Evolutionary conservation across 2,329 filamentous ascomycete species (phyloP).

Genomic region (Bertia moriformis): DNA sequence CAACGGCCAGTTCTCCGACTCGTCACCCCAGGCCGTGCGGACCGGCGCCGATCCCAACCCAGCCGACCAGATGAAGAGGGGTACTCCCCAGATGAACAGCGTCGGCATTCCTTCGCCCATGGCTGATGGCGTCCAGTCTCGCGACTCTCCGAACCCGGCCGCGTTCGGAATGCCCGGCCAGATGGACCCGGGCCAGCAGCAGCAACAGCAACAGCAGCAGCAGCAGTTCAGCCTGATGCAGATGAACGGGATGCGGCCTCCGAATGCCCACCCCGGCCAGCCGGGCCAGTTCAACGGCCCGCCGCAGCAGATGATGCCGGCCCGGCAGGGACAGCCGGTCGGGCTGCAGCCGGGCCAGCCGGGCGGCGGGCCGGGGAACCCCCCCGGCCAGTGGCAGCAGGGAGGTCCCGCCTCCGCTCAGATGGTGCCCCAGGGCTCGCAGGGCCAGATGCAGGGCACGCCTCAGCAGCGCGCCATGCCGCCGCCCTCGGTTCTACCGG

Average conservation of each 20-base stretch:
- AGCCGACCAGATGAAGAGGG: conserved; percentile 45
- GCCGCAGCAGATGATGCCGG: conserved; percentile 12
- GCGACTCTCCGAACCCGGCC: conserved; percentile 45
- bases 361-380: conserved; percentile 35
- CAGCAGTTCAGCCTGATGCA: conserved; percentile 19
- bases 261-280: conserved; percentile 28
- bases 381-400: conserved; percentile 26
- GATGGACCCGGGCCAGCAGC: conserved; percentile 32
- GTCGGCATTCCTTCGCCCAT: conserved; percentile 39
- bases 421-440: conserved; percentile 25
- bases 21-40: conserved; percentile 50
- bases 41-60: conserved; percentile 45
- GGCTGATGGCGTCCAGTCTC: conserved; percentile 35
- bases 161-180: conserved; percentile 32
- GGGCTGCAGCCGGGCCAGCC: conserved; percentile 32
- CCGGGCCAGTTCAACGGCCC: no score
- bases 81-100: conserved; percentile 43
- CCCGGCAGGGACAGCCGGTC: conserved; percentile 11
- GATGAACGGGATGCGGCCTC: conserved; percentile 28
- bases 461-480: conserved; percentile 26
- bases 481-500: conserved; percentile 45
- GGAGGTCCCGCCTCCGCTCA: conserved; percentile 23
- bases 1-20: conserved; percentile 44
- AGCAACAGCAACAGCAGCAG: conserved; percentile 17
- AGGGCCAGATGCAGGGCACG: conserved; percentile 20